Base-by-base conservation (phyloP, 257 asterid genomes). In the Gynochthodes officinalis region DNA sequence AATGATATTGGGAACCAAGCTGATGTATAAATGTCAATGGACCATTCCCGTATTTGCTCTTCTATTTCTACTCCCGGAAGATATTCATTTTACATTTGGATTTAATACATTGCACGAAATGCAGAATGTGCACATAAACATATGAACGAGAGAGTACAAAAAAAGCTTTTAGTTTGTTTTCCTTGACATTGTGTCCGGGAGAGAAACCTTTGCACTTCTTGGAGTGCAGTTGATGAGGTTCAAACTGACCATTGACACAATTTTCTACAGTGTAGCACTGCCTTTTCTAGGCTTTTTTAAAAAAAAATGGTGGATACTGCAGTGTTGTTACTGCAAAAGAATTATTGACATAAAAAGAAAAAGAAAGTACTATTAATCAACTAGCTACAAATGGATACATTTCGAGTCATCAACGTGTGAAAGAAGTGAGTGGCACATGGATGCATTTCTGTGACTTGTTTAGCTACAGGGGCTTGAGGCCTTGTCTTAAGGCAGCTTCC, bases 401-500 rank as follows among this genome's bases (percentile, higher is more conserved):
- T n/a, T n/a, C n/a, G n/a, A n/a, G n/a, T n/a, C n/a, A n/a, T n/a
- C n/a, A n/a, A n/a, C n/a, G n/a, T n/a, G n/a, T n/a, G n/a, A n/a
- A n/a, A n/a, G n/a, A n/a, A n/a, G n/a, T n/a, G n/a, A n/a, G n/a
- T n/a, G n/a, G n/a, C n/a, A n/a, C n/a, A n/a, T n/a, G n/a, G n/a
- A n/a, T n/a, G n/a, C n/a, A n/a, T n/a, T n/a, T n/a, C n/a, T n/a
- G n/a, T n/a, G n/a, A n/a, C n/a, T n/a, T n/a, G n/a, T n/a, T 19
- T 49, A 58, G 48, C 84, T 83, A 88, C 68, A 82, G 46, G 23
- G 96, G 96, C 77, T 83, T 88, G 53, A 90, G 70, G 35, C 97
- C 98, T 78, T 91, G 90, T 74, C 62, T 88, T n/a, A 90, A 78
- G 65, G 98, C 96, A 83, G 98, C 98, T 73, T 93, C 75, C 98